These are phyloP conservation scores for Aspergillus taichungensis DNA, from an alignment of 495 filamentous ascomycete genomes.

Conservation along the genomic window DNA sequence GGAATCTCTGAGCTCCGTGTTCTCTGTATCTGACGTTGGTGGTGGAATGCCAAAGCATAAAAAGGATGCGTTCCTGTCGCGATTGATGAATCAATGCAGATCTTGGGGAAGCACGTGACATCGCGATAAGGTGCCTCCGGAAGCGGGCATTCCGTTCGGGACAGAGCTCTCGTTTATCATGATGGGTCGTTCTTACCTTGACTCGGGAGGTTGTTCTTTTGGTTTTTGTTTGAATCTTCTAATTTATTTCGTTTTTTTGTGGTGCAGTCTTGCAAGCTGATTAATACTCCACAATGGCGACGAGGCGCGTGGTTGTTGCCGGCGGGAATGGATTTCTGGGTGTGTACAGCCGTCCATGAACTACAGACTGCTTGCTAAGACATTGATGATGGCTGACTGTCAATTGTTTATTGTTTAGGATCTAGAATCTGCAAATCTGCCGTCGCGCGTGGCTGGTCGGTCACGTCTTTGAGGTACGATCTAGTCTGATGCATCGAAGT, in stretches of 20 bases:
- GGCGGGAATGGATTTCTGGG: conserved; percentile 93
- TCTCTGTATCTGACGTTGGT: not conserved
- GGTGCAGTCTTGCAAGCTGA: not conserved
- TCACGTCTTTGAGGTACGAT: conserved; percentile 77
- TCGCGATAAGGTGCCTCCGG: conserved; percentile 11
- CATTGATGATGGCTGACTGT: not conserved
- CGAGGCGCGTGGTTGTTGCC: conserved; percentile 75
- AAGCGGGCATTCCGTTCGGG: conserved; percentile 3
- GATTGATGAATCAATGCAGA: too few species aligned
- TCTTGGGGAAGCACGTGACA: not conserved
- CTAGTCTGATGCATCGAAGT: not conserved
- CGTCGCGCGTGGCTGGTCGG: conserved; percentile 71
- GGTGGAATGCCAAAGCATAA: not conserved
- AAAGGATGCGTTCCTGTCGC: not conserved
- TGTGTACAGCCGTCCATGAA: conserved; percentile 17
- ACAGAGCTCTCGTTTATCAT: conserved; percentile 5
- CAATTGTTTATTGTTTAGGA: conserved; percentile 33
- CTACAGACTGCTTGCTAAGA: not conserved
- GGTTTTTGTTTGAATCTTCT: not conserved
- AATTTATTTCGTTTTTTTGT: not conserved
- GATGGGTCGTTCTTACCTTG: not conserved
- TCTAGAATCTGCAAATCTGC: conserved; percentile 88
- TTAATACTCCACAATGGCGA: conserved; percentile 22
- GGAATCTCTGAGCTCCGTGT: not conserved
- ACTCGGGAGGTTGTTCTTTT: too few species aligned